Evolutionary conservation across 352 stramenopile species (phyloP).

Genomic region (Peronosclerospora sorghi): DNA sequence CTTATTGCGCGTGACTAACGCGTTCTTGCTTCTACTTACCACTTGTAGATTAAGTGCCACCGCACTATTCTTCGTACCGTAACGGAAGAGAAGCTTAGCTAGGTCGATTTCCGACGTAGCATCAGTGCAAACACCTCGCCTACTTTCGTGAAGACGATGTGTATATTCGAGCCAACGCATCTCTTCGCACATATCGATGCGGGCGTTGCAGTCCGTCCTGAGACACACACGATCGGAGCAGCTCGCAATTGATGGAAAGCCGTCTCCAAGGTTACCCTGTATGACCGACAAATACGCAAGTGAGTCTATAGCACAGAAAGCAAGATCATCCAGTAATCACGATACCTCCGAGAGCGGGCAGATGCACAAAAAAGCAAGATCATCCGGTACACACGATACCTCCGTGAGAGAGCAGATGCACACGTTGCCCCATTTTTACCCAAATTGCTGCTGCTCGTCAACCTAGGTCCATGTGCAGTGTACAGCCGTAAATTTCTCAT

Average conservation of each 20-base stretch:
- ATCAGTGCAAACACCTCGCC: constrained; percentile 51
- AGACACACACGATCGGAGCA: constrained; percentile 58
- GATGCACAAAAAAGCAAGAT: constrained; percentile 45
- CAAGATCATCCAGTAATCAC: not conserved
- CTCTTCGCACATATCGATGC: constrained; percentile 76
- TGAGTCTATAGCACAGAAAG: not conserved
- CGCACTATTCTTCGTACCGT: constrained; percentile 54
- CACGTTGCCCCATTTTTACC: constrained; percentile 50
- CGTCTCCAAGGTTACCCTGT: constrained; percentile 57
- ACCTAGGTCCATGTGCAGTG: constrained; percentile 66
- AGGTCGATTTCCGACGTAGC: constrained; percentile 42
- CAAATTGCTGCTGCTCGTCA: constrained; percentile 41
- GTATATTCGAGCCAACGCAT: constrained; percentile 77
- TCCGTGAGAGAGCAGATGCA: constrained; percentile 70
- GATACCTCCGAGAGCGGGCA: constrained; percentile 54
- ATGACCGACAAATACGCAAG: not conserved
- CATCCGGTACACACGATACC: constrained; percentile 8
- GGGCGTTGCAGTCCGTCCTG: constrained; percentile 66
- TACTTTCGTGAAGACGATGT: constrained; percentile 51
- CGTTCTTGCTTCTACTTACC: constrained; percentile 20
- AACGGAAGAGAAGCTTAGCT: constrained; percentile 51
- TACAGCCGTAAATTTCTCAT: constrained; percentile 67
- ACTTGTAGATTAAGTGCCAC: constrained; percentile 59
- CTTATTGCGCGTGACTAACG: not conserved
- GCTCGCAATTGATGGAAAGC: constrained; percentile 55